These are phyloP conservation scores for Lenwebbia sp. DNA, from an alignment of 345 rosid genomes.

Conservation along the genomic window DNA sequence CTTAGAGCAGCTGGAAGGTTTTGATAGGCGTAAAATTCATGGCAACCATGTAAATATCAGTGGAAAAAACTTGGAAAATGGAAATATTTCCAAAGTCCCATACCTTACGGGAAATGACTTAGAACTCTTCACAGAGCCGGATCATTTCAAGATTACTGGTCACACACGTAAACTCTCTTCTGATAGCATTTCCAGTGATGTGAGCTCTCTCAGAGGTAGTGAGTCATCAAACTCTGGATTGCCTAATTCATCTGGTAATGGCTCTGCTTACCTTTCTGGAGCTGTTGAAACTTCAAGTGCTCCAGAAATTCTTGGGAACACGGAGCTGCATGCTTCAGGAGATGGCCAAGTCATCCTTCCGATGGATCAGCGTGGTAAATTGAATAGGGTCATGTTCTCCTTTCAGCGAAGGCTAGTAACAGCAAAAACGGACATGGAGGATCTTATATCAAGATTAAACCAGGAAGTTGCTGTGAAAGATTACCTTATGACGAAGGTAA, in stretches of 20 bases:
- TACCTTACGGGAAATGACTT: conserved; percentile 39
- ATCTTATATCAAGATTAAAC: conserved; percentile 77
- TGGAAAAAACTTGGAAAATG: conserved; percentile 41
- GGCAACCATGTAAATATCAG: conserved; percentile 36
- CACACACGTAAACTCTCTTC: conserved; percentile 61
- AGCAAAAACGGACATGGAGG: conserved; percentile 96
- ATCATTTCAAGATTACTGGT: conserved; percentile 31
- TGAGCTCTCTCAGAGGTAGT: conserved; percentile 53
- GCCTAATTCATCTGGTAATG: conserved; percentile 47
- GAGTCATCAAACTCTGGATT: conserved; percentile 55
- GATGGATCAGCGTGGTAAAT: conserved; percentile 65
- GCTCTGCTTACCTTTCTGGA: conserved; percentile 42
- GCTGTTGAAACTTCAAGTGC: conserved; percentile 36
- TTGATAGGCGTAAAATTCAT: conserved; percentile 56
- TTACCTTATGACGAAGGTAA: conserved; percentile 83
- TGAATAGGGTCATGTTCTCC: conserved; percentile 64
- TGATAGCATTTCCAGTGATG: conserved; percentile 68
- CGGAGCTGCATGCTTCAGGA: conserved; percentile 27
- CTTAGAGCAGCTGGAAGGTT: conserved; percentile 84
- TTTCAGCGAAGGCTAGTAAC: conserved; percentile 73
- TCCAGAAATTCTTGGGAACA: conserved; percentile 24
- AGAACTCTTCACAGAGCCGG: conserved; percentile 54
- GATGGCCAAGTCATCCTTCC: conserved; percentile 69
- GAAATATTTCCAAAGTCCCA: conserved; percentile 39
- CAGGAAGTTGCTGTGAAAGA: conserved; percentile 88